phyloP scores from a whole-genome alignment of 2,329 filamentous ascomycete species.

The Pestalotiopsis sp. region DNA sequence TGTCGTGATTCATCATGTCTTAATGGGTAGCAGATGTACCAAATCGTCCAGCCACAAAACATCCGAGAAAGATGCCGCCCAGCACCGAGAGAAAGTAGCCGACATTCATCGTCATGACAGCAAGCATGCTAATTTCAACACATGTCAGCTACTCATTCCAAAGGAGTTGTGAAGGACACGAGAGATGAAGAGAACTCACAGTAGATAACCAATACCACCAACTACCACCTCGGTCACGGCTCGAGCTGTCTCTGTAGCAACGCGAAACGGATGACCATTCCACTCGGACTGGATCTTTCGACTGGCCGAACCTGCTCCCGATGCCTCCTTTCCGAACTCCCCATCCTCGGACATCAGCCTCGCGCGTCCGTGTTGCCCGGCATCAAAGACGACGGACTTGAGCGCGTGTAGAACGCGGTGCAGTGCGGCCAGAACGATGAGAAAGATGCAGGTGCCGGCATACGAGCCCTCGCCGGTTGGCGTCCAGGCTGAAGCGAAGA shows the following conservation, averaged over 20 bases:
- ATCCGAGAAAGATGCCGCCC: constrained; percentile 74
- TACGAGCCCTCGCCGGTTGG: constrained; percentile 73
- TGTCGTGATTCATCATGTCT: neutral
- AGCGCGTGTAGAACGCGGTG: constrained; percentile 72
- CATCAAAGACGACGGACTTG: constrained; percentile 10
- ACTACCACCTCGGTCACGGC: constrained; percentile 33
- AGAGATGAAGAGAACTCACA: constrained; percentile 26
- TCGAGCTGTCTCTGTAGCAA: constrained; percentile 62
- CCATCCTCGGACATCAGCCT: neutral
- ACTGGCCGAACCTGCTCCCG: constrained; percentile 30
- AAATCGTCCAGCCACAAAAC: constrained; percentile 77
- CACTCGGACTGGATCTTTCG: constrained; percentile 64
- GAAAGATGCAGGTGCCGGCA: constrained; percentile 89
- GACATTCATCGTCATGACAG: constrained; percentile 37
- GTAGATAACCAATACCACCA: constrained; percentile 33
- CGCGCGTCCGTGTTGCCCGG: neutral
- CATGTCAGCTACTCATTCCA: constrained; percentile 8
- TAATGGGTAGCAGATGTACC: constrained; percentile 30
- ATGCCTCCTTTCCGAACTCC: neutral
- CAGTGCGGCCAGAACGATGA: constrained; percentile 73
- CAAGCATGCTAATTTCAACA: constrained; percentile 31
- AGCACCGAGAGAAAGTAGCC: constrained; percentile 36
- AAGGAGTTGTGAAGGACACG: no score
- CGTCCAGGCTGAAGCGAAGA: constrained; percentile 74
- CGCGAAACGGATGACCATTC: constrained; percentile 42